These are phyloP conservation scores for Nicotiana paniculata DNA, from an alignment of 257 asterid genomes.

Conservation along the genomic window DNA sequence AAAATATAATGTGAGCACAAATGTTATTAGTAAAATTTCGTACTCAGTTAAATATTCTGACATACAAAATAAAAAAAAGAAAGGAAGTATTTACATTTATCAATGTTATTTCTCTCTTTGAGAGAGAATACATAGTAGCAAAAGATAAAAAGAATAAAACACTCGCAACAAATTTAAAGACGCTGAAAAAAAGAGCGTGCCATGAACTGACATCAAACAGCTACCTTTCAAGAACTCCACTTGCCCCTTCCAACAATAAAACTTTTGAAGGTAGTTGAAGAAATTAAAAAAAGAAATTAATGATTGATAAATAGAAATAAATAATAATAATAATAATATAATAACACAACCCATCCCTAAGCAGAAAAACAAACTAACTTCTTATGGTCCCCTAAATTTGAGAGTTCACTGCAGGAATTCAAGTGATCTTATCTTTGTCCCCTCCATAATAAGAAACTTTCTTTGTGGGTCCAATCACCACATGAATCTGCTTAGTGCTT, in stretches of 20 bases:
- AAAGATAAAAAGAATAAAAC: not conserved
- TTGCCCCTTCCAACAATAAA: slow-evolving; percentile 1
- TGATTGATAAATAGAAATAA: slow-evolving; percentile 11
- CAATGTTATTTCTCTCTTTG: not conserved
- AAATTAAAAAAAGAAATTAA: not conserved
- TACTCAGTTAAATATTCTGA: no score
- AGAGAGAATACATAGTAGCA: not conserved
- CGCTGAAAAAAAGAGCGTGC: not conserved
- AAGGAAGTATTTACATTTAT: not conserved
- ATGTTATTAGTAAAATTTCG: no score
- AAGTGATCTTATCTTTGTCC: slow-evolving; percentile 32
- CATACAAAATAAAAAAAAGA: not conserved
- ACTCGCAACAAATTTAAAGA: not conserved
- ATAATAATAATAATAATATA: not conserved
- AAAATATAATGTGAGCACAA: no score
- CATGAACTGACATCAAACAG: slow-evolving; percentile 12
- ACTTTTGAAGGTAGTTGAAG: not conserved
- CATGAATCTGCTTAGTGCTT: slow-evolving; percentile 6
- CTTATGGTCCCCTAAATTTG: slow-evolving; percentile 11
- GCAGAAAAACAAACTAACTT: not conserved
- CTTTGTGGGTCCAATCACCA: slow-evolving; percentile 12
- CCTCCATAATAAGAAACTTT: slow-evolving; percentile 21
- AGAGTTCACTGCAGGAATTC: slow-evolving; percentile 21
- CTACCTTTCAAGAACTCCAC: slow-evolving; percentile 6
- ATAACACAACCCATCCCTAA: slow-evolving; percentile 13